Evolutionary conservation across 176 grass and related monocot species (phyloP), one percentile per base, ranked within the genome.

Genomic region (Avena eriantha): DNA sequence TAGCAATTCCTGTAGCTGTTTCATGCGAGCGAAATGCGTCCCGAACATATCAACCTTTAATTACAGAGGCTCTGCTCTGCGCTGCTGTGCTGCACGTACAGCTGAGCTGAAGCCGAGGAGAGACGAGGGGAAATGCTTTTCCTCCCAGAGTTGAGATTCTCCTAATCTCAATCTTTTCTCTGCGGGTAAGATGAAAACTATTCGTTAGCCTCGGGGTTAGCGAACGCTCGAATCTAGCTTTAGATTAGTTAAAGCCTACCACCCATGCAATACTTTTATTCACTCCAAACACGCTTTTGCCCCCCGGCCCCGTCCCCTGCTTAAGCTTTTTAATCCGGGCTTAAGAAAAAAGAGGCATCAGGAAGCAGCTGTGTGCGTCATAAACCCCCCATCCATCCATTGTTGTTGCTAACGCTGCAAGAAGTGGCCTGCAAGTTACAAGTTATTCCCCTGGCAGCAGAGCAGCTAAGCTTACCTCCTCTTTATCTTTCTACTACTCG

Each of bases 371-470:
- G 39, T 41, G 39, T 10, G 72, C 76, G 33, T 79, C n/a, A 80
- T 60, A 87, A 79, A 81, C 66, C 56, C 29, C 29, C 29, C 29
- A 29, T 65, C 69, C 66, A 71, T 41, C 39, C 39, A 41, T 41
- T 73, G 81, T 41, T 73, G 81, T 29, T 29, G 82, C 70, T 81
- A 22, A 67, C 72, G 78, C 56, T 45, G 76, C 82, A 69, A 85
- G 90, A 88, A 91, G 86, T 91, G 90, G 83, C 82, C 78, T 88
- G 86, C 86, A 91, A 91, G 89, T 80, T 87, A 84, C 81, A 59
- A 11, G 78, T 91, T 88, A 88, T 91, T 88, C 86, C 86, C 78
- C 76, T 69, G 72, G 85, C 66, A 39, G 78, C 78, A 55, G 74
- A 39, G 78, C 78, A 55, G 74, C 74, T 77, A 65, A 57, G 26